Percentiles rank a stretch among this genome's conserved stretches.
phyloP scores from a whole-genome alignment of 108 stramenopile genomes.

The Cyclotella kingstonii region DNA sequence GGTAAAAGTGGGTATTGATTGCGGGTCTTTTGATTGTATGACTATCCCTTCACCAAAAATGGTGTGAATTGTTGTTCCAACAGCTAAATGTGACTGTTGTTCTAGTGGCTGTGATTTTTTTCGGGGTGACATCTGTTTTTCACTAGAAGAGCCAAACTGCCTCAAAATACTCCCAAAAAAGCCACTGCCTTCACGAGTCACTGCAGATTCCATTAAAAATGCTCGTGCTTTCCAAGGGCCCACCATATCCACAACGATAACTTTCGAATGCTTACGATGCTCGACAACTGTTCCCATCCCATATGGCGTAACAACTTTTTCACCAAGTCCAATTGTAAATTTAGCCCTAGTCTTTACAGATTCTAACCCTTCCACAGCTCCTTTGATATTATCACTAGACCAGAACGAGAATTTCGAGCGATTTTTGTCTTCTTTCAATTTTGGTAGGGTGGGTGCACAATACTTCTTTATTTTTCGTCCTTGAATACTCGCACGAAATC shows the following conservation, averaged over 20 bases:
- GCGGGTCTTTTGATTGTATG: no score
- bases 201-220: slow-evolving; percentile 56
- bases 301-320: slow-evolving; percentile 78
- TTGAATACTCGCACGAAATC: slow-evolving; percentile 48
- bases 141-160: slow-evolving; percentile 30
- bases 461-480: slow-evolving; percentile 68
- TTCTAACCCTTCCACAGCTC: slow-evolving; percentile 35
- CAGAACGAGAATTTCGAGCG: slow-evolving; percentile 73
- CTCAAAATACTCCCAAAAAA: slow-evolving; percentile 56
- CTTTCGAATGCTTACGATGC: slow-evolving; percentile 52
- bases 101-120: slow-evolving; percentile 32
- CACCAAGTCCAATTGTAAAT: slow-evolving; percentile 53
- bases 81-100: slow-evolving; percentile 54
- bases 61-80: slow-evolving; percentile 61
- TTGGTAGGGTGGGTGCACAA: slow-evolving; percentile 66
- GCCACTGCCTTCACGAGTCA: slow-evolving; percentile 60
- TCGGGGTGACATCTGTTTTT: slow-evolving; percentile 19
- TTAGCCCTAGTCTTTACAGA: slow-evolving; percentile 46
- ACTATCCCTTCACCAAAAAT: slow-evolving; percentile 76
- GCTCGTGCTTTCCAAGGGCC: slow-evolving; percentile 68
- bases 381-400: slow-evolving; percentile 40
- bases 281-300: slow-evolving; percentile 71
- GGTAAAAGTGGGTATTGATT: slow-evolving; percentile 31
- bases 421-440: slow-evolving; percentile 57
- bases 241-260: slow-evolving; percentile 73